phyloP scores from a whole-genome alignment of 306 rosid species.

The Sicyos edulis region DNA sequence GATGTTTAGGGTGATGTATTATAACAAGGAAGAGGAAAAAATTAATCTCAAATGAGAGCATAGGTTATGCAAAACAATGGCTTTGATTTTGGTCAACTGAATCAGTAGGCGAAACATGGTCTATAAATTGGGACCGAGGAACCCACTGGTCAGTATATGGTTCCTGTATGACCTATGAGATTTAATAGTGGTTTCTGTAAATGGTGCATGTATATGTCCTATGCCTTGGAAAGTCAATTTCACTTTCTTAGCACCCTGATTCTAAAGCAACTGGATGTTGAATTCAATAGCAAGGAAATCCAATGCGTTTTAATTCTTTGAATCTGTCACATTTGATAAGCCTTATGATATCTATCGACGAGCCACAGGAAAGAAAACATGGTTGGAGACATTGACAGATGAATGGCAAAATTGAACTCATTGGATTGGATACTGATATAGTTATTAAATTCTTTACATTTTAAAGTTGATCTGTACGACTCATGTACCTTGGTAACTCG shows the following conservation, averaged over 20 bases:
- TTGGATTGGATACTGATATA: not conserved
- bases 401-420: conserved; percentile 8
- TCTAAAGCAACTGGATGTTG: not conserved
- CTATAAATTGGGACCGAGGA: not conserved
- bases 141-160: not conserved
- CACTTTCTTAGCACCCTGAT: too few species aligned
- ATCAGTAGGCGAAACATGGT: too few species aligned
- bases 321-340: not conserved
- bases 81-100: too few species aligned
- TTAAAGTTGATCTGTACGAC: not conserved
- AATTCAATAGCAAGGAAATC: not conserved
- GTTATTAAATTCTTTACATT: not conserved
- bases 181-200: too few species aligned
- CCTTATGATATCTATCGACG: not conserved
- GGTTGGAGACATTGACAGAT: not conserved
- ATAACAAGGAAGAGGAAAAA: too few species aligned
- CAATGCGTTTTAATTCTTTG: not conserved
- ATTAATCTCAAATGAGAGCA: too few species aligned
- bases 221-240: too few species aligned
- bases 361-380: not conserved
- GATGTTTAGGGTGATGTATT: too few species aligned
- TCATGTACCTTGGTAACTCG: not conserved
- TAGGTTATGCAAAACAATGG: too few species aligned
- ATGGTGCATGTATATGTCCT: too few species aligned
- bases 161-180: too few species aligned